Base-by-base conservation (phyloP, 2,329 filamentous ascomycete species). In the Apiospora rasikravindrae region DNA sequence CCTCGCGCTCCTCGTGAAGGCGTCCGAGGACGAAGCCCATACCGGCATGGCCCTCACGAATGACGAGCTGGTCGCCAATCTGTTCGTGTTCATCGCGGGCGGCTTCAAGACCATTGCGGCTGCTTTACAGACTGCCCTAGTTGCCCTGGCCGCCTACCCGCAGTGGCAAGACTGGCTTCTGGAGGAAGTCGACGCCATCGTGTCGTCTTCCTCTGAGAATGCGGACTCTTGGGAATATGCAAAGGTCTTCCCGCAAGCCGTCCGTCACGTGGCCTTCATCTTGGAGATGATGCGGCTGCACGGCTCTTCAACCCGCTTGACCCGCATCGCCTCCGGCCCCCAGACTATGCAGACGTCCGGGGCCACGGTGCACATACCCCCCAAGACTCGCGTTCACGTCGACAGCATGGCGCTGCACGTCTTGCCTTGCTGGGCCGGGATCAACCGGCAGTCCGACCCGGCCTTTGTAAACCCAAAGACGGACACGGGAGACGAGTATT, bases 101-200 rank as follows among this genome's bases (percentile, higher is more conserved):
- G 86, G 86, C 2, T 85, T 85, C 73, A 84, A 88, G 73, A 86
- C 84, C 0, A 87, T 86, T 0, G 85, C 86, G 2, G 86, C 86
- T 69, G 86, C 85, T 0, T 80, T 89, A 66, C 81, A 84, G 0
- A 89, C 85, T 73, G 83, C 85, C 2, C 75, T 88, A n/a, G 81
- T 82, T 0, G 77, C 87, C 5, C 80, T 89, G 0, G 83, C 86
- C 1, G 77, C 81, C 1, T 79, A 87, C 72, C 85, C 86, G 0
- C 76, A 86, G 69, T 85, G 84, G 79, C 88, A 90, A 77, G 81
- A 83, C 3, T 89, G 88, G 87, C 75, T 89, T 4, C 78, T 79
- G 11, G 86, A 86, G 70, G 88, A 90, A 74, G 79, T 88, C 47
- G 78, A 83, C 66, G 66, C 75, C 1, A 77, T 87, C 8, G 42